phyloP scores from a whole-genome alignment of 106 monocot genomes.

The Phalaenopsis aphrodite region DNA sequence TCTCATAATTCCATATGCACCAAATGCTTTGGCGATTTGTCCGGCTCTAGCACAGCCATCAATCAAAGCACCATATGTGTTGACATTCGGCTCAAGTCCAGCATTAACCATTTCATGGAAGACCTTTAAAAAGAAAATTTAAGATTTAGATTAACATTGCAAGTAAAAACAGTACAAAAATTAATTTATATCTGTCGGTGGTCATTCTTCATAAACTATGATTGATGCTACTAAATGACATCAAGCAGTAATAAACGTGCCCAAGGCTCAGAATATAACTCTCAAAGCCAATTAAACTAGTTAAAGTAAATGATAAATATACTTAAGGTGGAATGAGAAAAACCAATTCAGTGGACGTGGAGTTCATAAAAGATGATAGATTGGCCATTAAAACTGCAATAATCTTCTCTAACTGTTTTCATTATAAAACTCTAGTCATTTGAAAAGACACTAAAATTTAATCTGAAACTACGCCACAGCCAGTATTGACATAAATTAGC shows the following conservation, averaged over 20 bases:
- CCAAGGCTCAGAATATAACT: not conserved
- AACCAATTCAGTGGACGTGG: not conserved
- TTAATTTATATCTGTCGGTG: not conserved
- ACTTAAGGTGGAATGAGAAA: not conserved
- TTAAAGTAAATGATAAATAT: not conserved
- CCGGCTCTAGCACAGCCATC: conserved; percentile 96
- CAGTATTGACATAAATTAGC: not conserved
- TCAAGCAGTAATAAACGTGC: not conserved
- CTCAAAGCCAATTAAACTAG: not conserved
- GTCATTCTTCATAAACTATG: not conserved
- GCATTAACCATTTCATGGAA: conserved; percentile 98
- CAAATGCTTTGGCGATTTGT: conserved; percentile 97
- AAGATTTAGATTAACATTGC: not conserved
- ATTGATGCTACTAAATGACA: too few species aligned
- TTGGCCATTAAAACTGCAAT: not conserved
- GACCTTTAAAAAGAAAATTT: conserved; percentile 36
- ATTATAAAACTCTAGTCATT: not conserved
- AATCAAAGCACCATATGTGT: conserved; percentile 90
- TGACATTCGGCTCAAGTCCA: conserved; percentile 78
- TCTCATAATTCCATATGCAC: conserved; percentile 97
- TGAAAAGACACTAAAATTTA: not conserved
- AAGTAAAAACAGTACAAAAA: not conserved
- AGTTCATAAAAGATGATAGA: not conserved
- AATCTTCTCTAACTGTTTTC: not conserved
- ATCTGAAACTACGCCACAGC: not conserved